These are phyloP conservation scores for Candida methanosorbosa DNA, from an alignment of 805 yeast species.

Conservation along the genomic window DNA sequence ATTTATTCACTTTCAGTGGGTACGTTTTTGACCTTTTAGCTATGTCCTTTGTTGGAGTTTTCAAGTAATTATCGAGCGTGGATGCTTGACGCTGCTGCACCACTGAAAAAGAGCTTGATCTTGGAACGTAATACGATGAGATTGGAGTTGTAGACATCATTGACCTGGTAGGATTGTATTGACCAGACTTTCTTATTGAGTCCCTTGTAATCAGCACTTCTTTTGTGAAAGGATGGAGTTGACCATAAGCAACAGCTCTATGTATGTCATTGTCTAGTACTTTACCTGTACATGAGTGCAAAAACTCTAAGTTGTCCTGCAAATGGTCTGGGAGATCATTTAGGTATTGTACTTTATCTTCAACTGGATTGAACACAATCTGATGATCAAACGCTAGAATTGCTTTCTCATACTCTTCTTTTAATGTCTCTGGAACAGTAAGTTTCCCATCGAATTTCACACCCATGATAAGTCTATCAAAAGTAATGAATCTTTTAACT, in stretches of 20 bases:
- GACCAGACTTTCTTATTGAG: neutral
- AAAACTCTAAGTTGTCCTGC: constrained; percentile 8
- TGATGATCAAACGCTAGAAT: constrained; percentile 75
- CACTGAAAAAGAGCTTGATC: too few species aligned
- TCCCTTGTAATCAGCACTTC: constrained; percentile 33
- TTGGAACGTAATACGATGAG: neutral
- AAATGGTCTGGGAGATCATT: constrained; percentile 39
- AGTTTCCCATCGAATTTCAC: constrained; percentile 54
- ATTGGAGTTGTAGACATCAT: neutral
- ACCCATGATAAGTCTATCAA: constrained; percentile 48
- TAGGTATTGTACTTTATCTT: constrained; percentile 42
- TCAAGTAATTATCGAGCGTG: neutral
- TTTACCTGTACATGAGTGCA: constrained; percentile 36
- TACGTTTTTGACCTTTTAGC: neutral
- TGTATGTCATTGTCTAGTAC: constrained; percentile 40
- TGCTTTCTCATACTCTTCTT: constrained; percentile 56
- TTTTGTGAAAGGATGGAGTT: constrained; percentile 56
- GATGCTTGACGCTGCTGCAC: too few species aligned
- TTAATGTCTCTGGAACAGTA: constrained; percentile 47
- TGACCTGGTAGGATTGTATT: neutral
- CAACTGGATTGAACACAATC: constrained; percentile 70
- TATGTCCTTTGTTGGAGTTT: too few species aligned
- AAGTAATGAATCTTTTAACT: constrained; percentile 39
- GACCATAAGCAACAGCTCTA: constrained; percentile 51
- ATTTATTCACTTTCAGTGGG: neutral